phyloP scores from a whole-genome alignment of 1,139 yeast species.

The Debaryomyces fabryi region DNA sequence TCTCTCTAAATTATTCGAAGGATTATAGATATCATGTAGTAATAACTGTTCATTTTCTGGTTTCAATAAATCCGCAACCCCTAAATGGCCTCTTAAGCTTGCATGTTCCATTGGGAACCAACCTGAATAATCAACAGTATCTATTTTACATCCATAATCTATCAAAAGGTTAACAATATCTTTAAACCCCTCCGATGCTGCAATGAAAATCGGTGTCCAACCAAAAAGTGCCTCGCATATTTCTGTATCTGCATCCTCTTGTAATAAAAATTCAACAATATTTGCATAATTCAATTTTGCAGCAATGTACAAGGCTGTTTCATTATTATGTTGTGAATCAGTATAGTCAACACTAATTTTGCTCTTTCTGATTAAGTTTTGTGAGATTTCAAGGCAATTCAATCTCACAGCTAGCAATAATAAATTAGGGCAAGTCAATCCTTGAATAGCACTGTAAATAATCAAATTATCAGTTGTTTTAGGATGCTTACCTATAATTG shows the following conservation, averaged over 20 bases:
- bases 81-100: slow-evolving; percentile 82
- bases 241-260: slow-evolving; percentile 67
- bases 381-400: slow-evolving; percentile 59
- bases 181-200: slow-evolving; percentile 81
- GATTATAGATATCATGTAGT: slow-evolving; percentile 43
- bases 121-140: slow-evolving; percentile 78
- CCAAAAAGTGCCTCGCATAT: slow-evolving; percentile 79
- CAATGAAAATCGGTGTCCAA: slow-evolving; percentile 93
- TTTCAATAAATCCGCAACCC: slow-evolving; percentile 61
- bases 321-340: slow-evolving; percentile 62
- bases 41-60: slow-evolving; percentile 44
- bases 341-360: slow-evolving; percentile 67
- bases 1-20: slow-evolving; percentile 41
- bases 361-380: slow-evolving; percentile 54
- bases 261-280: slow-evolving; percentile 59
- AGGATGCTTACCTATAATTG: slow-evolving; percentile 84
- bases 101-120: slow-evolving; percentile 99
- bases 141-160: slow-evolving; percentile 54
- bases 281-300: slow-evolving; percentile 61
- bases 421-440: slow-evolving; percentile 50
- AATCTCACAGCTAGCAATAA: slow-evolving; percentile 73
- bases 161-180: slow-evolving; percentile 61
- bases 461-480: slow-evolving; percentile 67
- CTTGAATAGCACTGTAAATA: slow-evolving; percentile 40
- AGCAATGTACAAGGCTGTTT: slow-evolving; percentile 83